Conservation (phyloP, 495 filamentous ascomycete genomes). For the Aspergillus mulundensis region DNA sequence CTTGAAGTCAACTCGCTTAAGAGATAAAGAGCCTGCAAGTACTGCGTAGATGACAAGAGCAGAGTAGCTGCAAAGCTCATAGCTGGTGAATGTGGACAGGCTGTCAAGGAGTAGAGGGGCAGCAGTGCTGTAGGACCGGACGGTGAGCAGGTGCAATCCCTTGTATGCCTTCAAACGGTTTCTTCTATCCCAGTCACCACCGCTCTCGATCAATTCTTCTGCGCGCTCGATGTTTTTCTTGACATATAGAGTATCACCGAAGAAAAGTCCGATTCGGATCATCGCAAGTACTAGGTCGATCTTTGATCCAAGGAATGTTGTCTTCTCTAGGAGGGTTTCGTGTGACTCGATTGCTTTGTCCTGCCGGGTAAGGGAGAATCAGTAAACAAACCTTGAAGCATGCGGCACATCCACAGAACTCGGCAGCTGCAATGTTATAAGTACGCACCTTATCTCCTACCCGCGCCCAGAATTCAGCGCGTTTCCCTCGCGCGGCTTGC, state of each 20-base stretch:
- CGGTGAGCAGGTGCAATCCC: conserved; percentile 86
- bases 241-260: conserved; percentile 81
- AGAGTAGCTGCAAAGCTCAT: conserved; percentile 95
- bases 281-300: conserved; percentile 96
- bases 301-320: conserved; percentile 87
- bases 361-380: conserved; percentile 41
- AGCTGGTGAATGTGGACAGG: conserved; percentile 97
- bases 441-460: conserved; percentile 86
- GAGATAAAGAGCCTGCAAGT: conserved; percentile 85
- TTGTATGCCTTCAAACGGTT: conserved; percentile 99
- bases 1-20: conserved; percentile 98
- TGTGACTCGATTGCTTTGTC: conserved; percentile 89
- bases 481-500: conserved; percentile 84
- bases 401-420: background rate
- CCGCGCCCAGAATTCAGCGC: conserved; percentile 90
- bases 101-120: conserved; percentile 93
- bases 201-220: conserved; percentile 82
- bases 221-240: conserved; percentile 93
- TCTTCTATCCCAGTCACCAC: conserved; percentile 96
- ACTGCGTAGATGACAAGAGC: conserved; percentile 93
- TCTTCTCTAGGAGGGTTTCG: conserved; percentile 92
- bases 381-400: conserved; percentile 5
- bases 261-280: conserved; percentile 92
- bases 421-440: background rate
- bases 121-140: conserved; percentile 81